Base-by-base conservation (phyloP, 139 green algal genomes). In the Ettlia oleoabundans region DNA sequence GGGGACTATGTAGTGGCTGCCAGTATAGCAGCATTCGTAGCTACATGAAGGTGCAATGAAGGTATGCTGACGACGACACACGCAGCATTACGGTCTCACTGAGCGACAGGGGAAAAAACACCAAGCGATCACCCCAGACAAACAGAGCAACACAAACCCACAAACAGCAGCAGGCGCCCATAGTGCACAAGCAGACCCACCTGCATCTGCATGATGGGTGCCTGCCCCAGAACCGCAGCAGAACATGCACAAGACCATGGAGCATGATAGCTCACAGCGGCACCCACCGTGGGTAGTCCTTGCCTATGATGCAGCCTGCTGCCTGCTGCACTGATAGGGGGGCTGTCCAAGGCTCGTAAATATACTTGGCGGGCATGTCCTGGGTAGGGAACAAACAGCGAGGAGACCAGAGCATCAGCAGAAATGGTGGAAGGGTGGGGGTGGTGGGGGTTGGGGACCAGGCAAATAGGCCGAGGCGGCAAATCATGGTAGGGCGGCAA, bases 261-360 rank as follows among this genome's bases (percentile, higher is more conserved):
- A 28, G 55, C 55, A n/a, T 22, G 30, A n/a, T 9, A 28, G 21
- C 18, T 28, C 18, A n/a, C 5, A 28, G 55, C 55, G 21, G 21
- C 55, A 65, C 73, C 68, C 53, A 80, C 73, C 53, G 52, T 1
- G 96, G 96, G 90, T 99, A 99, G 88, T 99, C 95, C 32, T 88
- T 89, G 26, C 96, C 96, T 18, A 98, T 91, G 43, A 98, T 86
- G 86, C 95, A 98, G 4, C 92, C 89, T 28, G 95, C 95, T 42
- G 77, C 86, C 69, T 94, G 85, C 90, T 99, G 95, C 65, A 98
- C 95, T 13, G 92, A 89, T 37, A 94, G 52, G 0, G 96, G 95
- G 3, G 95, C 94, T 1, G 87, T 96, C 96, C 96, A 98, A 0
- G 96, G 96, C 88, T 97, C 94, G 73, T 98, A 98, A 40, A 99